Conservation (phyloP, 768 basidiomycete species). For the Mycena latifolia region DNA sequence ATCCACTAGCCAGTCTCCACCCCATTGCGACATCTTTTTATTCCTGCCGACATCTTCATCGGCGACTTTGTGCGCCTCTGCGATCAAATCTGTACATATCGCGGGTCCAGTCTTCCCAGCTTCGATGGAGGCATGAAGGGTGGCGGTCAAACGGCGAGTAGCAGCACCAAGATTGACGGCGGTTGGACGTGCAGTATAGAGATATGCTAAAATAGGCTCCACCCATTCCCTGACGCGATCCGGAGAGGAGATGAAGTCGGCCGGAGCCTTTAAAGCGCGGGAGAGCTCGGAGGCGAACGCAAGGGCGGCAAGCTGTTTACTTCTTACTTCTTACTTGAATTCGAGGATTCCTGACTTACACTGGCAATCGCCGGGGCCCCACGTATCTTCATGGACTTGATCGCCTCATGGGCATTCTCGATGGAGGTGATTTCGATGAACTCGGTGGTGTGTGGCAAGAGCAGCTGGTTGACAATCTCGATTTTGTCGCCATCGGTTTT, state of each 20-base stretch:
- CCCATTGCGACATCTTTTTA: constrained; percentile 85
- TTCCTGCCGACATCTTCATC: constrained; percentile 92
- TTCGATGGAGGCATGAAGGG: constrained; percentile 58
- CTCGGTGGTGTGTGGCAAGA: constrained; percentile 81
- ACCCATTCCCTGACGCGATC: constrained; percentile 67
- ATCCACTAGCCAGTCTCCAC: constrained; percentile 87
- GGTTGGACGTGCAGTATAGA: constrained; percentile 92
- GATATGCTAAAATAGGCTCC: constrained; percentile 70
- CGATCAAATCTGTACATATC: constrained; percentile 71
- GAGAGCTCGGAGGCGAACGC: constrained; percentile 77
- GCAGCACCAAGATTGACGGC: constrained; percentile 96
- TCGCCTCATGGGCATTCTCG: constrained; percentile 92
- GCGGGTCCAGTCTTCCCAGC: constrained; percentile 58
- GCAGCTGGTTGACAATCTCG: constrained; percentile 92
- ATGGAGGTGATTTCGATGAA: constrained; percentile 76
- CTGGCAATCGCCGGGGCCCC: constrained; percentile 97
- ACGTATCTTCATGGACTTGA: constrained; percentile 94
- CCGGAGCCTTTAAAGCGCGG: constrained; percentile 60
- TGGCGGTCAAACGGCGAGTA: constrained; percentile 73
- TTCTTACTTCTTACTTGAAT: too few relatives aligned
- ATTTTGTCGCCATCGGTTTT: constrained; percentile 47
- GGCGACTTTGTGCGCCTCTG: constrained; percentile 81
- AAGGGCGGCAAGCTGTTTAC: constrained; percentile 90
- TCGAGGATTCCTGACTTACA: too few relatives aligned
- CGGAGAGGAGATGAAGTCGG: constrained; percentile 68